Evolutionary conservation across 2,329 filamentous ascomycete species (phyloP), one percentile per base, ranked within the genome.

Genomic region (Ceratocystis eucalypticola): DNA sequence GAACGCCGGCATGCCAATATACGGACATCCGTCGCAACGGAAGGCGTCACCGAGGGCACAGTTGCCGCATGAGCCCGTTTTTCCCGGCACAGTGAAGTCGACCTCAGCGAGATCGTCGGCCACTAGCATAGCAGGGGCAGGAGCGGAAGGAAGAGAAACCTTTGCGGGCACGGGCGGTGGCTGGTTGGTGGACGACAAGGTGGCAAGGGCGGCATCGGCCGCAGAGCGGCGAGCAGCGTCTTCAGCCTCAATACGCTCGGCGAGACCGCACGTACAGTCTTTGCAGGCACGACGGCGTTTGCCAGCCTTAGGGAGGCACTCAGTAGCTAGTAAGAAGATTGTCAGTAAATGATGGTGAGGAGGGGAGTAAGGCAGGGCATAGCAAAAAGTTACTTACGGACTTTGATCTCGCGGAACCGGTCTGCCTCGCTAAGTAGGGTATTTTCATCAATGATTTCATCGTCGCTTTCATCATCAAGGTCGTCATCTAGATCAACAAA

Each of bases 61-160:
- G 77, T 93, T 96, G 33, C 91, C 91, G 75, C 94, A 99, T 20
- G 89, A 95, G 65, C 94, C 93, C 5, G 93, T 89, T 79, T 96
- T 97, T 71, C 94, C 94, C 76, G 96, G 83, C n/a, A 97, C 90
- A 0, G 94, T 99, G 74, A 99, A 97, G 76, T 99, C 94, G 7
- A 97, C 82, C 76, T 97, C 93, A 64, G 84, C 86, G 62, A 99
- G 78, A 74, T 99, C 94, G 71, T 90, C 86, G 0, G 84, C 79
- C 48, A 80, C 83, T 61, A 95, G 79, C 75, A 87, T 88, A 64
- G 88, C 77, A 12, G 64, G 64, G 15, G 64, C 79, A 72, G 59
- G 45, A 84, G 82, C 61, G 88, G 77, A 48, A 22, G 50, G 48
- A 17, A 41, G 20, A 44, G 28, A 33, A 22, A 57, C 30, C 53